A percentile compares a stretch with the other conserved stretches of the same genome.
Evolutionary conservation across 1,284 basidiomycete species (phyloP).

Genomic region (Trametes polyzona): DNA sequence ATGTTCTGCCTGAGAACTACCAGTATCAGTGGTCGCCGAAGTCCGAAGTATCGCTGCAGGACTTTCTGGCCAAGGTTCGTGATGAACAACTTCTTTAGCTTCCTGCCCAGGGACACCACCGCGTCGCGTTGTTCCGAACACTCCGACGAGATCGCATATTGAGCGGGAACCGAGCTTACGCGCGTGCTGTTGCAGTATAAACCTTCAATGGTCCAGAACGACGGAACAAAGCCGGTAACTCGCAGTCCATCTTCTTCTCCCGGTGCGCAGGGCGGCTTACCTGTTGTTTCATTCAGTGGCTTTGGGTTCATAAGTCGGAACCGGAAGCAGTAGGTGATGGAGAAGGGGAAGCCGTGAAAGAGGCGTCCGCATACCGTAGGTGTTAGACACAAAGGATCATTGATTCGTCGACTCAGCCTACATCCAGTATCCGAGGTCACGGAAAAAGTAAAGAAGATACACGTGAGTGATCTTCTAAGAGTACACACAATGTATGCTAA

Average conservation of each 20-base stretch:
- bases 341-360: slow-evolving; percentile 44
- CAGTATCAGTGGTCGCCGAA: slow-evolving; percentile 49
- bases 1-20: slow-evolving; percentile 36
- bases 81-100: not conserved
- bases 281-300: slow-evolving; percentile 50
- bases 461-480: slow-evolving; percentile 45
- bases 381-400: slow-evolving; percentile 10
- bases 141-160: not conserved
- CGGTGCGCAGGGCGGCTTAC: not conserved
- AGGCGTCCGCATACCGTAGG: slow-evolving; percentile 54
- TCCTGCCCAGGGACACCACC: too few relatives aligned
- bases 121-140: not conserved
- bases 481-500: not conserved
- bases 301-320: slow-evolving; percentile 57
- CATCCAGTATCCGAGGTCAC: slow-evolving; percentile 60
- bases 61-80: slow-evolving; percentile 53
- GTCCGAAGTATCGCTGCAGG: slow-evolving; percentile 43
- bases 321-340: slow-evolving; percentile 29
- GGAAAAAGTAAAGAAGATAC: slow-evolving; percentile 58
- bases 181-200: slow-evolving; percentile 62
- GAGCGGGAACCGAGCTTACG: too few relatives aligned
- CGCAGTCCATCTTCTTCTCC: not conserved
- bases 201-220: slow-evolving; percentile 76
- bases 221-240: slow-evolving; percentile 68
- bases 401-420: not conserved